Percentiles rank a stretch among this genome's conserved stretches.
phyloP scores from a whole-genome alignment of 2,329 filamentous ascomycete species.

The Didymellaceae sp. region DNA sequence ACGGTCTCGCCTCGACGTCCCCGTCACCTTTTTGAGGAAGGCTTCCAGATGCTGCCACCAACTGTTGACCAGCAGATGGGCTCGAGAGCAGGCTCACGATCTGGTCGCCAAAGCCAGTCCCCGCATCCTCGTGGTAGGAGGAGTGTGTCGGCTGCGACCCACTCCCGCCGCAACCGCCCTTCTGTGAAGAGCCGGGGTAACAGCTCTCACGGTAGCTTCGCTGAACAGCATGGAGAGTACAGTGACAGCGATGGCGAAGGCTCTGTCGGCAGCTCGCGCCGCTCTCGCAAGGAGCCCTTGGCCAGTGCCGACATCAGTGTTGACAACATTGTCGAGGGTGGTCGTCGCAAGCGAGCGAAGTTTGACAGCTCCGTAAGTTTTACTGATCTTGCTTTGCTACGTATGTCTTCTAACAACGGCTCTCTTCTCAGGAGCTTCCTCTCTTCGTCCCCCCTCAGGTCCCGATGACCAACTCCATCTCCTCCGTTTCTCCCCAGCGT shows the following conservation, averaged over 20 bases:
- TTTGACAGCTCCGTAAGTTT: slow-evolving; percentile 92
- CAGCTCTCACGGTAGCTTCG: slow-evolving; percentile 62
- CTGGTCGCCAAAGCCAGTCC: slow-evolving; percentile 77
- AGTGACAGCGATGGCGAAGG: slow-evolving; percentile 86
- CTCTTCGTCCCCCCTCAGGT: slow-evolving; percentile 83
- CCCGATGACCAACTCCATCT: slow-evolving; percentile 92
- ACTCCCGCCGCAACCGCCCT: slow-evolving; percentile 65
- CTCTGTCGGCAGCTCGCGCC: slow-evolving; percentile 73
- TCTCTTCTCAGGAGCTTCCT: slow-evolving; percentile 77
- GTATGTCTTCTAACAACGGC: slow-evolving; percentile 31
- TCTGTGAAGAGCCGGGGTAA: slow-evolving; percentile 71
- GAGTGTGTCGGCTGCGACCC: slow-evolving; percentile 78
- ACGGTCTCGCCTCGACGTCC: slow-evolving; percentile 59
- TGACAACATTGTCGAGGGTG: slow-evolving; percentile 97
- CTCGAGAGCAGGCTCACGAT: slow-evolving; percentile 72
- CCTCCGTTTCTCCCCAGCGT: slow-evolving; percentile 92
- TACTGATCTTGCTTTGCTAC: slow-evolving; percentile 18
- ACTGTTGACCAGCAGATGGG: slow-evolving; percentile 67
- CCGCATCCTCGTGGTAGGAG: slow-evolving; percentile 73
- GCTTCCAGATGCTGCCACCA: slow-evolving; percentile 68
- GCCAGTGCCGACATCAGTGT: slow-evolving; percentile 97
- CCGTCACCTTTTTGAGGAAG: slow-evolving; percentile 66
- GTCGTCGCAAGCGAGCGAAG: slow-evolving; percentile 91
- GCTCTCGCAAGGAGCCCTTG: slow-evolving; percentile 80
- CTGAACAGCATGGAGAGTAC: slow-evolving; percentile 72